A percentile compares a stretch with the other conserved stretches of the same genome.
phyloP scores from a whole-genome alignment of 805 yeast species.

The Candida oleophila region DNA sequence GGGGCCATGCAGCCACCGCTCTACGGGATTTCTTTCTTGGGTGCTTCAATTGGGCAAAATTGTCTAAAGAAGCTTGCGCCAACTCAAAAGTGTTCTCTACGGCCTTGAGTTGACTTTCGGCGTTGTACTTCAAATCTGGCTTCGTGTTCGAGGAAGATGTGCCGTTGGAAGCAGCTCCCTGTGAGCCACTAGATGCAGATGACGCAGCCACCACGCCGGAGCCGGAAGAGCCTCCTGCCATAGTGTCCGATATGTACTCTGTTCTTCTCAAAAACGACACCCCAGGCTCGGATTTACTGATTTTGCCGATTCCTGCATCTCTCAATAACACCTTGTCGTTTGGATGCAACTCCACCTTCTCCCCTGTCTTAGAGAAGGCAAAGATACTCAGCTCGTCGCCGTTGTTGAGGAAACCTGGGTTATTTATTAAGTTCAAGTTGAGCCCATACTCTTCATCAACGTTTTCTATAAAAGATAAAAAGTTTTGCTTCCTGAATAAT shows the following conservation, averaged over 20 bases:
- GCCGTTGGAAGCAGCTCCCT: too few relatives aligned
- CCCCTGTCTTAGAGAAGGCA: conserved; percentile 16
- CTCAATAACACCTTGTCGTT: conserved; percentile 72
- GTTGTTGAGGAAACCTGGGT: conserved; percentile 67
- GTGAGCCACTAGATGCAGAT: conserved; percentile 18
- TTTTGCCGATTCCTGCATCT: conserved; percentile 64
- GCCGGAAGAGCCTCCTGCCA: conserved; percentile 20
- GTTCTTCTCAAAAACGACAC: conserved; percentile 91
- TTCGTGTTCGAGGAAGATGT: too few relatives aligned
- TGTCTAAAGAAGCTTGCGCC: conserved; percentile 47
- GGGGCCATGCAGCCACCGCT: conserved; percentile 76
- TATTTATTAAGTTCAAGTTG: conserved; percentile 67
- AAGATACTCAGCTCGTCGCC: conserved; percentile 48
- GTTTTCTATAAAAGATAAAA: conserved; percentile 55
- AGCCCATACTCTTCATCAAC: conserved; percentile 69
- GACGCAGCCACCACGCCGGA: conserved; percentile 17
- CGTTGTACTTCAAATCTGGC: conserved; percentile 41
- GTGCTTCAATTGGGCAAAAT: conserved; percentile 56
- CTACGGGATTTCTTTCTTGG: conserved; percentile 72
- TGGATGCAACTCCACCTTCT: conserved; percentile 57
- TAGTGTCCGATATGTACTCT: conserved; percentile 79
- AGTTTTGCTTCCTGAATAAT: conserved; percentile 71
- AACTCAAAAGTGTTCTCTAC: conserved; percentile 79
- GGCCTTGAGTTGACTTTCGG: conserved; percentile 60
- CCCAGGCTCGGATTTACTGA: conserved; percentile 45